Evolutionary conservation across 108 stramenopile species (phyloP).

Genomic region (Nitzschia putrida): DNA sequence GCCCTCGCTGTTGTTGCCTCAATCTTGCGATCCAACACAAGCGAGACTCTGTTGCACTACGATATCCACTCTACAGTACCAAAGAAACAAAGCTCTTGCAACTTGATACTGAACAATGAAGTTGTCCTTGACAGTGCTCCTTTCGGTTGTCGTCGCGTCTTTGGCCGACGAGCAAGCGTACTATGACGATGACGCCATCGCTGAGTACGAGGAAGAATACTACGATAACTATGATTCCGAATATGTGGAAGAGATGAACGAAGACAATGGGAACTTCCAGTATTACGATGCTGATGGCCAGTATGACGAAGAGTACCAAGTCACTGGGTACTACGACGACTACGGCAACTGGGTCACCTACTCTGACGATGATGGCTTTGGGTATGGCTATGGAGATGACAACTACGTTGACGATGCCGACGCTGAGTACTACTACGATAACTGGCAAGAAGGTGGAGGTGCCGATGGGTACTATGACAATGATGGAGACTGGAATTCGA

Average conservation of each 20-base stretch:
- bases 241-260: slow-evolving; percentile 5
- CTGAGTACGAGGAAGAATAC: no score
- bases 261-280: slow-evolving; percentile 13
- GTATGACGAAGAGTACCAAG: background rate
- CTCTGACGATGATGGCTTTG: background rate
- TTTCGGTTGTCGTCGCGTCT: no score
- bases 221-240: slow-evolving; percentile 4
- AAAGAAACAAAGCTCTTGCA: no score
- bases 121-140: no score
- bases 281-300: slow-evolving; percentile 10
- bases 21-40: no score
- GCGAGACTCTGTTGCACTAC: no score
- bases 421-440: slow-evolving; percentile 4
- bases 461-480: slow-evolving; percentile 20
- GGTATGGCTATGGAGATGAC: background rate
- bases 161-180: no score
- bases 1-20: no score
- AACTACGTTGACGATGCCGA: background rate
- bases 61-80: no score
- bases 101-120: no score
- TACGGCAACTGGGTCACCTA: background rate
- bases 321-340: slow-evolving; percentile 1
- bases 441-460: slow-evolving; percentile 2
- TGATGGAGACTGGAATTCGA: slow-evolving; percentile 3
- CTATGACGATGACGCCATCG: no score